These are phyloP conservation scores for Fusarium sp. DNA, from an alignment of 2,329 filamentous ascomycete species.

Conservation along the genomic window DNA sequence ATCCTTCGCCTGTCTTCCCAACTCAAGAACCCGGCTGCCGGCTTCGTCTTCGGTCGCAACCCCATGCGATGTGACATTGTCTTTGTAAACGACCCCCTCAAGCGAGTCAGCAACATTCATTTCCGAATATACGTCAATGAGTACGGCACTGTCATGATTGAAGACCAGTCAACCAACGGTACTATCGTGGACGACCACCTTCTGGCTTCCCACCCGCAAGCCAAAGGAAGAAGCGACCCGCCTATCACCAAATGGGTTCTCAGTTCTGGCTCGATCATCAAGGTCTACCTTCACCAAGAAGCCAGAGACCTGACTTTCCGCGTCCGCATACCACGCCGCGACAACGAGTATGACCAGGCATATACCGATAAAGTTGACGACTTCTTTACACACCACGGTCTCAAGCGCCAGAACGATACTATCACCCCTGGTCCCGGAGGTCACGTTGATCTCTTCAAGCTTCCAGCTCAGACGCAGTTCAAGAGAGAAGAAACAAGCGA, in stretches of 20 bases:
- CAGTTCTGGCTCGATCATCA: slow-evolving; percentile 77
- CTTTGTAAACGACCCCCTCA: slow-evolving; percentile 72
- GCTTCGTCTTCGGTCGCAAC: slow-evolving; percentile 91
- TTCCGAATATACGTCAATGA: slow-evolving; percentile 93
- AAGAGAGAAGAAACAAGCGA: slow-evolving; percentile 40
- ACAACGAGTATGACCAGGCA: slow-evolving; percentile 70
- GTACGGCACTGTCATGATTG: slow-evolving; percentile 88
- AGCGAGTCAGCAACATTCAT: slow-evolving; percentile 90
- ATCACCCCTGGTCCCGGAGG: slow-evolving; percentile 60
- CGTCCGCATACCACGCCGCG: slow-evolving; percentile 83
- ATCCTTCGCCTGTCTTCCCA: slow-evolving; percentile 81
- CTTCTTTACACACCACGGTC: slow-evolving; percentile 64
- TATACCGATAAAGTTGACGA: slow-evolving; percentile 76
- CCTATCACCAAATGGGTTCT: slow-evolving; percentile 68
- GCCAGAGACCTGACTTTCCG: slow-evolving; percentile 78
- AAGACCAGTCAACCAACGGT: slow-evolving; percentile 96
- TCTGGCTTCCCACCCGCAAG: slow-evolving; percentile 60
- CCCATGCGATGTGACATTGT: slow-evolving; percentile 75
- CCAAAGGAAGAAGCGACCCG: slow-evolving; percentile 50
- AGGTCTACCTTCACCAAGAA: slow-evolving; percentile 68
- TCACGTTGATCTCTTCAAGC: slow-evolving; percentile 54
- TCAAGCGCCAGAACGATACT: slow-evolving; percentile 55
- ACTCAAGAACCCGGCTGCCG: slow-evolving; percentile 73
- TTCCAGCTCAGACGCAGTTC: slow-evolving; percentile 37
- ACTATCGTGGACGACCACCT: slow-evolving; percentile 83